These are phyloP conservation scores for Pythium dissotocum DNA, from an alignment of 352 stramenopile genomes.

Conservation along the genomic window DNA sequence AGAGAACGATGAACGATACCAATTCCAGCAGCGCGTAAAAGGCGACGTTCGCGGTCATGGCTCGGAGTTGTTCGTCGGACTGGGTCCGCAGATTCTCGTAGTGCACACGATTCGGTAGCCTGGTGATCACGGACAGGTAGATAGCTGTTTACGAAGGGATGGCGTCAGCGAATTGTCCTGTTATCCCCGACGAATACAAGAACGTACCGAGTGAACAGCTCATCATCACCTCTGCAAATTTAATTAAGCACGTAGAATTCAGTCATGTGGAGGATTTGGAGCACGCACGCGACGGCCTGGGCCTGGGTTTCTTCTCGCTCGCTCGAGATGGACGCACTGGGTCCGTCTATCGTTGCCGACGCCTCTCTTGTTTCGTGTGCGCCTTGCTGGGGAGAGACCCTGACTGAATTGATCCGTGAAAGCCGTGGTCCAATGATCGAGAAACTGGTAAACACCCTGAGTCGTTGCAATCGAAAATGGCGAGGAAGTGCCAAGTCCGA, in stretches of 20 bases:
- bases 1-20: slow-evolving; percentile 7
- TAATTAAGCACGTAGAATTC: slow-evolving; percentile 21
- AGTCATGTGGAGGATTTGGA: slow-evolving; percentile 17
- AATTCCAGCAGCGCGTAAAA: slow-evolving; percentile 6
- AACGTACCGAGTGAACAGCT: slow-evolving; percentile 17
- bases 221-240: slow-evolving; percentile 32
- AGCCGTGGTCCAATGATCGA: neutral
- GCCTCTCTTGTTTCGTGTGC: neutral
- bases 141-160: neutral
- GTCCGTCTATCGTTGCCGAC: neutral
- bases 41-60: neutral
- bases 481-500: neutral
- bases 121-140: slow-evolving; percentile 4
- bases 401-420: neutral
- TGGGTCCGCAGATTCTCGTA: slow-evolving; percentile 7
- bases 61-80: neutral
- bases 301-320: neutral
- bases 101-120: slow-evolving; percentile 11
- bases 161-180: neutral
- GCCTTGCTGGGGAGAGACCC: neutral
- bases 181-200: neutral
- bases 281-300: neutral
- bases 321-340: neutral
- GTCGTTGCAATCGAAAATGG: neutral
- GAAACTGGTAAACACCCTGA: neutral